phyloP scores from a whole-genome alignment of 768 basidiomycete genomes.

The Coprinopsis strossmayeri region DNA sequence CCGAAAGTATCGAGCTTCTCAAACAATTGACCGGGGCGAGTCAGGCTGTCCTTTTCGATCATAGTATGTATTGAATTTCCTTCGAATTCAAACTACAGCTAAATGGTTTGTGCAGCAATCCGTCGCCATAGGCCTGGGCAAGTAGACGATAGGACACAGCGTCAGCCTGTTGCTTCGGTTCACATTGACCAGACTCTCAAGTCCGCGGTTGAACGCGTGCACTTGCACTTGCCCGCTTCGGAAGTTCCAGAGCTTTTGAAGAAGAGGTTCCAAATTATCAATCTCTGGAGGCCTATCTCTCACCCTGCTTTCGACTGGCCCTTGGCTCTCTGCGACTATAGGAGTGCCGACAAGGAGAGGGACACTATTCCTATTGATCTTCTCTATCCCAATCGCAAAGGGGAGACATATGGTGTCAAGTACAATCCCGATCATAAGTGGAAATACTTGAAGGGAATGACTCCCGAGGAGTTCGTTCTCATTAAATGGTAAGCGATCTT shows the following conservation, averaged over 20 bases:
- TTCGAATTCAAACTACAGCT: not conserved
- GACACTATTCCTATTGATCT: constrained; percentile 41
- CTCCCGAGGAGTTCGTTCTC: constrained; percentile 41
- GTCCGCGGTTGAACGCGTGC: constrained; percentile 42
- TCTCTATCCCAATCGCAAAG: constrained; percentile 42
- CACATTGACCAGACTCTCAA: constrained; percentile 49
- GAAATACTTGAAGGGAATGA: constrained; percentile 43
- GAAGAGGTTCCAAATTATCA: constrained; percentile 51
- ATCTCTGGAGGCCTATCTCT: constrained; percentile 53
- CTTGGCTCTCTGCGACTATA: constrained; percentile 44
- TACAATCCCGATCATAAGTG: constrained; percentile 43
- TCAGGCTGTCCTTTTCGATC: constrained; percentile 43
- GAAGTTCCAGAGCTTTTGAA: constrained; percentile 38
- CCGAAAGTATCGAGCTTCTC: constrained; percentile 47
- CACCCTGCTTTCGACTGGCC: constrained; percentile 45
- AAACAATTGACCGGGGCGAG: constrained; percentile 54
- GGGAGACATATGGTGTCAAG: constrained; percentile 43
- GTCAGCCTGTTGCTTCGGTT: constrained; percentile 38
- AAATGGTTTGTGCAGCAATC: constrained; percentile 24
- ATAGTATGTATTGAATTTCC: constrained; percentile 43
- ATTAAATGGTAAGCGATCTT: constrained; percentile 43
- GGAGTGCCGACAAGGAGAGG: constrained; percentile 31
- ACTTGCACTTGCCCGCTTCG: constrained; percentile 40
- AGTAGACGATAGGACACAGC: constrained; percentile 27
- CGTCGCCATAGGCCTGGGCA: constrained; percentile 37